Evolutionary conservation across 345 rosid species (phyloP).

Genomic region (Melastoma malabathricum): DNA sequence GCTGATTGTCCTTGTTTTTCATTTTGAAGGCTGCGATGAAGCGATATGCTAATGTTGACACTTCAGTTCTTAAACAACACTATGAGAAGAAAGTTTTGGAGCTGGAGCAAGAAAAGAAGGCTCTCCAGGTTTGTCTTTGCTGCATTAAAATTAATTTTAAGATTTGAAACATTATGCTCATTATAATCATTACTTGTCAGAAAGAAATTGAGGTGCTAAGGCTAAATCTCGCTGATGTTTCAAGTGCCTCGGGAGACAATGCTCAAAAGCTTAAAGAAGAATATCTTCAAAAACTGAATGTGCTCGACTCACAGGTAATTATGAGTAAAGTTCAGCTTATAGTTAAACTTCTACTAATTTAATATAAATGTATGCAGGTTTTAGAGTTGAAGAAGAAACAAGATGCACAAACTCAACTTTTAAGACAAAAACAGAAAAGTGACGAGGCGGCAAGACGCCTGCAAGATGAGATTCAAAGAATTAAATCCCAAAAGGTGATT

Average conservation of each 20-base stretch:
- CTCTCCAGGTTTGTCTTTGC: constrained; percentile 49
- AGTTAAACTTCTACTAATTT: neutral
- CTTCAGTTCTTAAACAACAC: constrained; percentile 84
- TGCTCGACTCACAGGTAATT: constrained; percentile 77
- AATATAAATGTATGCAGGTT: constrained; percentile 30
- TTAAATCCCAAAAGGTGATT: constrained; percentile 68
- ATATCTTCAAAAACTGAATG: constrained; percentile 79
- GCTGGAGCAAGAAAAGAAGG: constrained; percentile 71
- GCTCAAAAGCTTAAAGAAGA: constrained; percentile 73
- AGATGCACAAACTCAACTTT: constrained; percentile 87
- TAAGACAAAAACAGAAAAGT: constrained; percentile 94
- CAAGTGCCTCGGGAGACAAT: constrained; percentile 63
- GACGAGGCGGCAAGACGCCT: constrained; percentile 75
- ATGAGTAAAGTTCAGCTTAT: constrained; percentile 5
- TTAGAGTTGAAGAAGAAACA: constrained; percentile 84
- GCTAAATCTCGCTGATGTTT: constrained; percentile 53
- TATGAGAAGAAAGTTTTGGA: constrained; percentile 86
- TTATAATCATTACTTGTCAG: constrained; percentile 26
- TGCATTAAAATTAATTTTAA: constrained; percentile 1
- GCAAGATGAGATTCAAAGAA: constrained; percentile 88
- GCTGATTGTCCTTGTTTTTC: constrained; percentile 5
- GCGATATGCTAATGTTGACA: constrained; percentile 45
- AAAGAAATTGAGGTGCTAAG: constrained; percentile 83
- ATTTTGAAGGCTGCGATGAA: constrained; percentile 90
- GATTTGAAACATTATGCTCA: neutral